phyloP scores from a whole-genome alignment of 176 grass and related monocot genomes.

The Ananas comosus region DNA sequence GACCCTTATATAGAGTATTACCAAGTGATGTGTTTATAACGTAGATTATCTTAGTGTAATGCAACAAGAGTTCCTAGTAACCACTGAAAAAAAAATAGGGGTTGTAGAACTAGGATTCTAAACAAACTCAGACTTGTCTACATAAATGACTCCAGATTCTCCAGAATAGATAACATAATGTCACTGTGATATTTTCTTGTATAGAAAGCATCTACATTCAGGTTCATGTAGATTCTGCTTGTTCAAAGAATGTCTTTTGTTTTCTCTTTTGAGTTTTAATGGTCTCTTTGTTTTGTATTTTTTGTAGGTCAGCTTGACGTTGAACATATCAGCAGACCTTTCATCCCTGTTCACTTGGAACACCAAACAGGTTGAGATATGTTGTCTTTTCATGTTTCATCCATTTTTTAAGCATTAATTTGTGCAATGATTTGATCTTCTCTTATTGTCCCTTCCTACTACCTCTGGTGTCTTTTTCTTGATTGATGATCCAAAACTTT shows the following conservation, averaged over 20 bases:
- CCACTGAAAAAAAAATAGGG: too few species aligned
- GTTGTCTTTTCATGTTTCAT: background rate
- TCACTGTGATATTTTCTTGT: too few species aligned
- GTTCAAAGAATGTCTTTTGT: background rate
- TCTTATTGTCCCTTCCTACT: background rate
- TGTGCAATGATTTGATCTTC: background rate
- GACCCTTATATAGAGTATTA: too few species aligned
- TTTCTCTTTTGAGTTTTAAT: background rate
- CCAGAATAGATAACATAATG: too few species aligned
- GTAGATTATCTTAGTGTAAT: too few species aligned
- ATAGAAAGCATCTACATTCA: too few species aligned
- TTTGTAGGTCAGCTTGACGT: slow-evolving; percentile 81
- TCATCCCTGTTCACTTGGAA: slow-evolving; percentile 98
- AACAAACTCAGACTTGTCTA: too few species aligned
- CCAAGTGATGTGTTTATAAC: too few species aligned
- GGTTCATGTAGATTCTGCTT: too few species aligned
- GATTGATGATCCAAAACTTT: background rate
- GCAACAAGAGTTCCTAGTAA: too few species aligned
- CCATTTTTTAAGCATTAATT: background rate
- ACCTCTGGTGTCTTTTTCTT: background rate
- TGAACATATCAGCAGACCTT: slow-evolving; percentile 89
- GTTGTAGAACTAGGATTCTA: too few species aligned
- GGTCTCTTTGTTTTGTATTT: slow-evolving; percentile 5
- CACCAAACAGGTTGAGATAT: slow-evolving; percentile 74
- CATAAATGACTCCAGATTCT: too few species aligned